These are phyloP conservation scores for Pleurotus sapidus DNA, from an alignment of 768 basidiomycete genomes.

Conservation along the genomic window DNA sequence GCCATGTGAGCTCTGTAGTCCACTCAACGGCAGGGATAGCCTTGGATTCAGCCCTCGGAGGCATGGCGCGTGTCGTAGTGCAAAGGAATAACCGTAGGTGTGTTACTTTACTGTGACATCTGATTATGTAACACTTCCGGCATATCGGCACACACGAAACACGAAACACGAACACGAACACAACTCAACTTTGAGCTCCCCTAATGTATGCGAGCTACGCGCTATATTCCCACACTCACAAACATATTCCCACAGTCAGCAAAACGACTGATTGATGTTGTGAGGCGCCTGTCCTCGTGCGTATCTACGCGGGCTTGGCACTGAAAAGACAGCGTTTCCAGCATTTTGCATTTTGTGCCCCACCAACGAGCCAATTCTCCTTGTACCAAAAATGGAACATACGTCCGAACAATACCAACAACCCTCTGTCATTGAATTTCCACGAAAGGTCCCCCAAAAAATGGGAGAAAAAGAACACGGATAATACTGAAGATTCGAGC, in stretches of 20 bases:
- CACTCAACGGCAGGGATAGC: too few relatives aligned
- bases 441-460: slow-evolving; percentile 11
- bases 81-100: too few relatives aligned
- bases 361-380: neutral
- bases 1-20: too few relatives aligned
- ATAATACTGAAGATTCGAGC: slow-evolving; percentile 28
- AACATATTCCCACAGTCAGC: neutral
- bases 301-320: neutral
- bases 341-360: neutral
- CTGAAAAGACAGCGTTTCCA: neutral
- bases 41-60: too few relatives aligned
- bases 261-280: slow-evolving; percentile 13
- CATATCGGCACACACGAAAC: too few relatives aligned
- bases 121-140: too few relatives aligned
- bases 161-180: too few relatives aligned
- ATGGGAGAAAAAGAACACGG: slow-evolving; percentile 19
- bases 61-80: too few relatives aligned
- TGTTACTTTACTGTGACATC: too few relatives aligned
- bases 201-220: too few relatives aligned
- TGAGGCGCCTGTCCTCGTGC: neutral
- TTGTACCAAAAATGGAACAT: neutral
- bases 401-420: neutral
- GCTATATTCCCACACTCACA: neutral
- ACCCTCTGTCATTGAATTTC: slow-evolving; percentile 15
- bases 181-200: too few relatives aligned